Evolutionary conservation across 305 asterid genomes (phyloP), one percentile per base, ranked within the genome.

Genomic region (Fraxinus angustifolia): DNA sequence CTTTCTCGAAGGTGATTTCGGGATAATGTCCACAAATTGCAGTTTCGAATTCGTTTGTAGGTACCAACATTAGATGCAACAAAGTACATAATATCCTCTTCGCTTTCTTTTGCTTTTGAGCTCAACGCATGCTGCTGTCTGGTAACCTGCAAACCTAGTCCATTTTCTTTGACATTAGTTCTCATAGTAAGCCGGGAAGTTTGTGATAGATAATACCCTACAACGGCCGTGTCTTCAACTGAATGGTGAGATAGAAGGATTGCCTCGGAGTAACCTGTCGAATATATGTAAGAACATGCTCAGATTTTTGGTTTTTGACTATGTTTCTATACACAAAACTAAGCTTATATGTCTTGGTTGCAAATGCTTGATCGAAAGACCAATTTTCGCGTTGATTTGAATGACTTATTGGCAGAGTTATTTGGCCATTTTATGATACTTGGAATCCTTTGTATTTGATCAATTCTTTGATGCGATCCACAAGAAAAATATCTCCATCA

Each of bases 361-460:
- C 42, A 70, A 67, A 70, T 70, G 75, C 16, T 31, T 31, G 75
- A 70, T 30, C 4, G 5, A 31, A 31, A 30, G 4, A 4, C 5
- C 31, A 70, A 30, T 70, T 0, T 70, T 31, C 31, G 4, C 8
- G 35, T 2, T 31, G 42, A 70, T 70, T 30, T 31, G 30, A 31
- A 31, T 14, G 38, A 6, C 42, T 12, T 70, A 2, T 16, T 14
- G 8, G 19, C 8, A 3, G 36, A 3, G 35, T 67, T 28, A 67
- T 28, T 28, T 28, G 17, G 36, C 73, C 28, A 40, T 23, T 14
- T 35, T 79, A 6, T 17, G 28, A n/a, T 88, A 92, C 97, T 89
- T 94, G 97, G 82, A 94, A 96, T n/a, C 98, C 98, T 86, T 96
- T 96, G 92, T 86, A 93, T 83, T 96, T 96, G 88, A 94, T 94